Percentiles rank a stretch among this genome's conserved stretches.
These are phyloP conservation scores for Yamadazyma philogaea DNA, from an alignment of 805 yeast species.

Conservation along the genomic window DNA sequence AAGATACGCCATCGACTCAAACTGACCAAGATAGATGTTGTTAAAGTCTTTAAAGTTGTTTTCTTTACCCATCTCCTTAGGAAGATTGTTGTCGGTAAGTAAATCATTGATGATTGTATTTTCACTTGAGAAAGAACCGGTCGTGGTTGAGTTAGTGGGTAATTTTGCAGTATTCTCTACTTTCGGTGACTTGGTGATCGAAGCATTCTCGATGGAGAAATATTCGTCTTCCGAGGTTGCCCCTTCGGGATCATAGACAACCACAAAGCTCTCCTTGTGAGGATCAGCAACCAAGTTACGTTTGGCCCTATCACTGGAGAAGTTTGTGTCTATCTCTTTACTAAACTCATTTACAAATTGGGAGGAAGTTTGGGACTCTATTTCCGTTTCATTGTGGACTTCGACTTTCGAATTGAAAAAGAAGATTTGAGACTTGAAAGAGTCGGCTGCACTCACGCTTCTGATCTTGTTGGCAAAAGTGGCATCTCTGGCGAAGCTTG, in stretches of 20 bases:
- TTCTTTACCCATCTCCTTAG: not conserved
- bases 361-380: conserved; percentile 26
- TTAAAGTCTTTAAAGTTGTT: conserved; percentile 13
- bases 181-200: conserved; percentile 2
- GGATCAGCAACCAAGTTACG: not conserved
- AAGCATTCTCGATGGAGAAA: conserved; percentile 29
- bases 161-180: not conserved
- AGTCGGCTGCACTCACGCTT: conserved; percentile 15
- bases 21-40: conserved; percentile 16
- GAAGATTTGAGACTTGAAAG: conserved; percentile 12
- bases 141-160: not conserved
- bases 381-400: conserved; percentile 16
- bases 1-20: conserved; percentile 31
- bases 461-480: conserved; percentile 11
- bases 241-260: conserved; percentile 4
- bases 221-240: conserved; percentile 32
- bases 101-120: conserved; percentile 16
- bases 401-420: conserved; percentile 13
- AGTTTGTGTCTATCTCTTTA: conserved; percentile 21
- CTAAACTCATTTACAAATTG: conserved; percentile 27
- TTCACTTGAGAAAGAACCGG: conserved; percentile 17
- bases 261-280: not conserved
- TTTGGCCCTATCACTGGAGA: conserved; percentile 8
- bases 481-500: conserved; percentile 8
- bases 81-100: conserved; percentile 2